Evolutionary conservation across 768 basidiomycete species (phyloP).

Genomic region (Collybiopsis luxurians): DNA sequence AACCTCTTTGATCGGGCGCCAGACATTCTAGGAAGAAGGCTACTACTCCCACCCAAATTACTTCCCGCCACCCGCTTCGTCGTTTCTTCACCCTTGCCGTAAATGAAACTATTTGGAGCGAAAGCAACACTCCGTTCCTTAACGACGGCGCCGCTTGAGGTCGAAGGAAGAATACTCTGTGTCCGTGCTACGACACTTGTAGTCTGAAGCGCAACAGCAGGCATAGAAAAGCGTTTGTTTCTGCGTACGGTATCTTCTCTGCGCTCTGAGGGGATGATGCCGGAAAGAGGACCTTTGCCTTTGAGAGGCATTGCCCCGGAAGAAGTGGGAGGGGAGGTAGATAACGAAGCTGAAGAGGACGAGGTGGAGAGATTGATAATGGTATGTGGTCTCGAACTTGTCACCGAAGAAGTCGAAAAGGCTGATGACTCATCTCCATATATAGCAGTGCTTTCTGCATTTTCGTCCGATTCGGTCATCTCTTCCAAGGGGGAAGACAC

Average conservation of each 20-base stretch:
- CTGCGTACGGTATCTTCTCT: constrained; percentile 62
- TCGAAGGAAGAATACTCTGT: constrained; percentile 11
- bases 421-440: constrained; percentile 6
- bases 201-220: constrained; percentile 74
- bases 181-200: constrained; percentile 66
- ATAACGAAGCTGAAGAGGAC: constrained; percentile 1
- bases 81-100: background rate
- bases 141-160: constrained; percentile 10
- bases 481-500: constrained; percentile 1
- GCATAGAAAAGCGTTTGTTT: constrained; percentile 70
- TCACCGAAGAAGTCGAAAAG: background rate
- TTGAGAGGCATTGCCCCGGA: background rate
- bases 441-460: constrained; percentile 12
- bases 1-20: constrained; percentile 43
- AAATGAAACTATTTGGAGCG: constrained; percentile 20
- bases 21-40: constrained; percentile 2
- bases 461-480: background rate
- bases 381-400: constrained; percentile 6
- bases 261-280: constrained; percentile 14
- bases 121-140: constrained; percentile 18
- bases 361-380: background rate
- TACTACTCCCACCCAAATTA: background rate
- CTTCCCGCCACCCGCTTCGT: background rate
- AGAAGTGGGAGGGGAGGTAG: background rate
- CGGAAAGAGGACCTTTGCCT: background rate